Evolutionary conservation across 192 early-diverging fungal genomes (phyloP).

Genomic region (Mortierella alpina): DNA sequence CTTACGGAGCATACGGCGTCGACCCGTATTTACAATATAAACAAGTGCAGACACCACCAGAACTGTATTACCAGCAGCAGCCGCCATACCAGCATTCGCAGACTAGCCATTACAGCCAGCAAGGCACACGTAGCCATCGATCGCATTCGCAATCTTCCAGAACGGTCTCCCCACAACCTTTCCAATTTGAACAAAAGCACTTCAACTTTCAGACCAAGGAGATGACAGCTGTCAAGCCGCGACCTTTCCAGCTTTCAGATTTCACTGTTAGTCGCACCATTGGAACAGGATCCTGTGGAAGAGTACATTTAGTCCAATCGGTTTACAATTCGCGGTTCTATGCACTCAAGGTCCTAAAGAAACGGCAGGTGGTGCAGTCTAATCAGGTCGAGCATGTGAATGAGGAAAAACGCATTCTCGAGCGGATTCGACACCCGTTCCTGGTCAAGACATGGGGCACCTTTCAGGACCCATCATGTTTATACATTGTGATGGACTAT

Average conservation of each 20-base stretch:
- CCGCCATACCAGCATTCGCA: conserved; percentile 6
- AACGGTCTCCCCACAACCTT: conserved; percentile 39
- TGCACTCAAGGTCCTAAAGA: conserved; percentile 96
- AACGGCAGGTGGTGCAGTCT: conserved; percentile 90
- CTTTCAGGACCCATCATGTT: conserved; percentile 88
- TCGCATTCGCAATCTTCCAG: conserved; percentile 2
- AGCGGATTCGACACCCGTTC: conserved; percentile 88
- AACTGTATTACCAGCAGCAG: conserved; percentile 1
- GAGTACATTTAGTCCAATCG: conserved; percentile 92
- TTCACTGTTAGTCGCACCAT: conserved; percentile 89
- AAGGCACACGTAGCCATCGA: background rate
- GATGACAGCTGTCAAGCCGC: conserved; percentile 40
- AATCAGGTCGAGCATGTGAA: conserved; percentile 98
- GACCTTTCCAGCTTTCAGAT: conserved; percentile 72
- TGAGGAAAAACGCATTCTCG: conserved; percentile 94
- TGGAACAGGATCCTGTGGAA: conserved; percentile 96
- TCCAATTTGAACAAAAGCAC: conserved; percentile 53
- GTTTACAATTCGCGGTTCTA: conserved; percentile 85
- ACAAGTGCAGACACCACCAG: conserved; percentile 5
- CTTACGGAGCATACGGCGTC: conserved; percentile 4
- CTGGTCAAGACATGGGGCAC: conserved; percentile 93
- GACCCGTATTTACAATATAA: conserved; percentile 13
- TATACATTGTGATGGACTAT: conserved; percentile 97
- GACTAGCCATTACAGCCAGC: background rate
- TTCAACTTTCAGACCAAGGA: conserved; percentile 52